Evolutionary conservation across 2,329 filamentous ascomycete genomes (phyloP).

Genomic region (Aspergillus sp.): DNA sequence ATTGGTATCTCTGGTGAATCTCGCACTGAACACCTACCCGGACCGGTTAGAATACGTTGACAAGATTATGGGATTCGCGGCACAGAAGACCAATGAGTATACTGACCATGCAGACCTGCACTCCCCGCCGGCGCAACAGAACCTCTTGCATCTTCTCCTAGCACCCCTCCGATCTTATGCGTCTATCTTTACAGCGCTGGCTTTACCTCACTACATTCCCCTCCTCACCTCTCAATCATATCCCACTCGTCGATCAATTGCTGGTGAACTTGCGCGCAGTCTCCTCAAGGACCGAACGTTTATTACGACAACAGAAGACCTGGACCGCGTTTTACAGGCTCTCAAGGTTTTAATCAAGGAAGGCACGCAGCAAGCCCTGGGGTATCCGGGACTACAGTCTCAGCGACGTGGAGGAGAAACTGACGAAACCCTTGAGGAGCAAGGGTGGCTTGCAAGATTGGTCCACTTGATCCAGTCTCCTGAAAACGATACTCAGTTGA

Average conservation of each 20-base stretch:
- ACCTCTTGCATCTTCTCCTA: slow-evolving; percentile 80
- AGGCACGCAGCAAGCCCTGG: slow-evolving; percentile 71
- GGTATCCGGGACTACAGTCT: slow-evolving; percentile 68
- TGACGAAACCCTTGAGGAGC: slow-evolving; percentile 95
- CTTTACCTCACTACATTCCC: slow-evolving; percentile 84
- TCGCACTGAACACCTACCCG: slow-evolving; percentile 93
- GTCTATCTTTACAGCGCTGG: slow-evolving; percentile 92
- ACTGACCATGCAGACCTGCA: slow-evolving; percentile 94
- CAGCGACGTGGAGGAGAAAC: slow-evolving; percentile 76
- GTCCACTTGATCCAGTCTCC: slow-evolving; percentile 76
- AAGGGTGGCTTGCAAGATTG: slow-evolving; percentile 90
- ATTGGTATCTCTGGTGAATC: slow-evolving; percentile 84
- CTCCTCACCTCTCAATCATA: slow-evolving; percentile 89
- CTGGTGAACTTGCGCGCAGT: slow-evolving; percentile 74
- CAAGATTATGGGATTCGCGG: slow-evolving; percentile 82
- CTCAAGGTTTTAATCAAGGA: slow-evolving; percentile 90
- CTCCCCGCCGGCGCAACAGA: slow-evolving; percentile 76
- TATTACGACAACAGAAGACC: slow-evolving; percentile 67
- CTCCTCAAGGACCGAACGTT: slow-evolving; percentile 74
- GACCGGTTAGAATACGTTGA: slow-evolving; percentile 89
- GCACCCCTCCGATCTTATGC: slow-evolving; percentile 82
- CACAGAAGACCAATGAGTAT: slow-evolving; percentile 77
- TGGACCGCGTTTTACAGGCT: slow-evolving; percentile 83
- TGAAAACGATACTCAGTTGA: slow-evolving; percentile 89
- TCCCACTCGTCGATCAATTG: slow-evolving; percentile 80